Percentiles rank a stretch among this genome's conserved stretches.
Conservation (phyloP, 139 green algal species). For the Chlorella ohadii region DNA sequence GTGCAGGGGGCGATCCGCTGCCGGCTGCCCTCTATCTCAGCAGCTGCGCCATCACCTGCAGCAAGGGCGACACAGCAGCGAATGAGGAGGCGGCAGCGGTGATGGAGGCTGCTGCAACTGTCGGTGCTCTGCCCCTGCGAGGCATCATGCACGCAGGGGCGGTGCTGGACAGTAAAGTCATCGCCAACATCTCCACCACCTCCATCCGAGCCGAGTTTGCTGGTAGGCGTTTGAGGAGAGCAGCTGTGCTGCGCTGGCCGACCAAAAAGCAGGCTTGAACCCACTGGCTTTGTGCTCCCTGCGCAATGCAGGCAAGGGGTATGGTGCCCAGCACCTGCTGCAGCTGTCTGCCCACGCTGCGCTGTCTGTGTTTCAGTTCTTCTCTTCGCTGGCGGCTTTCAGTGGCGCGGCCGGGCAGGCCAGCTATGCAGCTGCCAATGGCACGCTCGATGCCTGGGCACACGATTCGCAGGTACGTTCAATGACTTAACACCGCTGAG, state of each 20-base stretch:
- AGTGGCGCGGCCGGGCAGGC: slow-evolving; percentile 54
- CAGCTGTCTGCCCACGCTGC: not conserved
- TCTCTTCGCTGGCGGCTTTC: slow-evolving; percentile 67
- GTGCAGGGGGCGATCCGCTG: slow-evolving; percentile 9
- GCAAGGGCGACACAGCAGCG: slow-evolving; percentile 30
- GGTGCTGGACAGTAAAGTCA: slow-evolving; percentile 48
- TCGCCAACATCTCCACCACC: slow-evolving; percentile 34
- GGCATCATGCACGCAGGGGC: slow-evolving; percentile 47
- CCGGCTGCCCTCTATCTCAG: not conserved
- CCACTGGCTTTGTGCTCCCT: too few species aligned
- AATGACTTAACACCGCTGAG: not conserved
- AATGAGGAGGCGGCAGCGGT: slow-evolving; percentile 21
- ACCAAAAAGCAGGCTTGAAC: too few species aligned
- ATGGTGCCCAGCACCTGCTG: slow-evolving; percentile 37
- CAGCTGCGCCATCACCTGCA: not conserved
- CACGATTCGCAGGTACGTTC: not conserved
- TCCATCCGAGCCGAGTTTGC: slow-evolving; percentile 42
- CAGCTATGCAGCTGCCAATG: slow-evolving; percentile 65
- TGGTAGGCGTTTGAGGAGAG: not conserved
- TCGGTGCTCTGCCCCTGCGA: not conserved
- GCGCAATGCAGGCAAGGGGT: slow-evolving; percentile 43
- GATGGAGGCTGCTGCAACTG: not conserved
- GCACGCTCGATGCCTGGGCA: slow-evolving; percentile 45
- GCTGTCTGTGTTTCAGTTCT: slow-evolving; percentile 44
- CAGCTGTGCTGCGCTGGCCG: too few species aligned